phyloP scores from a whole-genome alignment of 805 yeast genomes.

The Diddensiella transvaalensis region DNA sequence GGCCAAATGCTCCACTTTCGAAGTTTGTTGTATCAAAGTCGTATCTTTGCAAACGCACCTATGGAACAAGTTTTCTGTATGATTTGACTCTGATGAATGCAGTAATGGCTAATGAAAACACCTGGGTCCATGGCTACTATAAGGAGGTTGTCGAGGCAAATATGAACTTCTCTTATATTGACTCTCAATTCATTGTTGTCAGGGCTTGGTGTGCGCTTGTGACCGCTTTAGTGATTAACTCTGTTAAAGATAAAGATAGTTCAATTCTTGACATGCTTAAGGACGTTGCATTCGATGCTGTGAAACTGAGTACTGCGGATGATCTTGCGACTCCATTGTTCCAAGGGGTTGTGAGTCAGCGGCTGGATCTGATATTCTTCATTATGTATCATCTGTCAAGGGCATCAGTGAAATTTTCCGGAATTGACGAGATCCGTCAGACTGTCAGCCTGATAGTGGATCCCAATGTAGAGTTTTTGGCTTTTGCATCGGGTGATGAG shows the following conservation, averaged over 20 bases:
- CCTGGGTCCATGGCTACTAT: slow-evolving; percentile 47
- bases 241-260: slow-evolving; percentile 19
- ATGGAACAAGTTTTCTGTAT: slow-evolving; percentile 53
- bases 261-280: slow-evolving; percentile 16
- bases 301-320: slow-evolving; percentile 48
- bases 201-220: slow-evolving; percentile 76
- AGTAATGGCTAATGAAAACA: slow-evolving; percentile 43
- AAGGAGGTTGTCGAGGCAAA: slow-evolving; percentile 55
- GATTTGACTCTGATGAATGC: slow-evolving; percentile 61
- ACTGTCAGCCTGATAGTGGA: slow-evolving; percentile 28
- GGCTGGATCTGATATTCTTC: slow-evolving; percentile 64
- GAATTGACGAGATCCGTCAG: slow-evolving; percentile 31
- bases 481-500: slow-evolving; percentile 38
- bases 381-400: slow-evolving; percentile 25
- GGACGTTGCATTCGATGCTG: slow-evolving; percentile 44
- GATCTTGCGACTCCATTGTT: slow-evolving; percentile 50
- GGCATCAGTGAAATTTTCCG: not conserved
- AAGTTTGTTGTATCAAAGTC: slow-evolving; percentile 41
- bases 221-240: slow-evolving; percentile 49
- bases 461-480: slow-evolving; percentile 35
- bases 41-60: slow-evolving; percentile 46
- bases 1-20: slow-evolving; percentile 45
- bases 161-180: slow-evolving; percentile 56
- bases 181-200: slow-evolving; percentile 65
- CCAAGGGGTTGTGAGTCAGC: slow-evolving; percentile 50